Evolutionary conservation across 148 eudicot species (phyloP), one percentile per base, ranked within the genome.

Genomic region (Cornus kousa): DNA sequence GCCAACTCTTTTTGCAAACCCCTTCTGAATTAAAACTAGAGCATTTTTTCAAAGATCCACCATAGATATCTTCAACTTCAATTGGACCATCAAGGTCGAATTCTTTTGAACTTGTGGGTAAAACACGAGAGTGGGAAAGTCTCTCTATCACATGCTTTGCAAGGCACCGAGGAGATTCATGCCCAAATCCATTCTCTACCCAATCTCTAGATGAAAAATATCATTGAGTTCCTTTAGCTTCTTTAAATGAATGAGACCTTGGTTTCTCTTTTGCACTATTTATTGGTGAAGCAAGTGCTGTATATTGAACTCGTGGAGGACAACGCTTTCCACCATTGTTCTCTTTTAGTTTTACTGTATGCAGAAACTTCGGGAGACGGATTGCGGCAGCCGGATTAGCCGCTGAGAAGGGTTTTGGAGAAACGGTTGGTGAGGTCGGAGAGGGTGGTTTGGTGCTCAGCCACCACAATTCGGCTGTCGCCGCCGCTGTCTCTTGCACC

Each of bases 61-160:
- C 79, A 78, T 93, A 93, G 37, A 95, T 77, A 85, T 95, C 97
- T 80, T 89, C 97, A 57, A 95, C 82, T 59, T 97, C 91, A 78
- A 91, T 91, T 35, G 97, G 98, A 57, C 74, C 80, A 80, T 83
- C 89, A 57, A 88, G 78, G 43, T 89, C 97, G 75, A 78, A 80
- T 71, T 87, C 91, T 75, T 85, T 88, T 35, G 78, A 83, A 81
- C 82, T 67, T 74, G 71, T 79, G 3, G 85, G 81, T 75, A 78
- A 65, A 77, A 20, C 81, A 43, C 80, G 84, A n/a, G 89, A 83
- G 66, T 86, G 95, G 70, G 94, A 87, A 82, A 95, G 95, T 80
- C 86, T 90, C 77, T 95, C 97, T 62, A 88, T 87, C 75, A 95
- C 97, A 87, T 87, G 92, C 81, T 90, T 95, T 80, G 99, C 98